These are phyloP conservation scores for Camellia lanceoleosa DNA, from an alignment of 148 eudicot genomes.

Conservation along the genomic window DNA sequence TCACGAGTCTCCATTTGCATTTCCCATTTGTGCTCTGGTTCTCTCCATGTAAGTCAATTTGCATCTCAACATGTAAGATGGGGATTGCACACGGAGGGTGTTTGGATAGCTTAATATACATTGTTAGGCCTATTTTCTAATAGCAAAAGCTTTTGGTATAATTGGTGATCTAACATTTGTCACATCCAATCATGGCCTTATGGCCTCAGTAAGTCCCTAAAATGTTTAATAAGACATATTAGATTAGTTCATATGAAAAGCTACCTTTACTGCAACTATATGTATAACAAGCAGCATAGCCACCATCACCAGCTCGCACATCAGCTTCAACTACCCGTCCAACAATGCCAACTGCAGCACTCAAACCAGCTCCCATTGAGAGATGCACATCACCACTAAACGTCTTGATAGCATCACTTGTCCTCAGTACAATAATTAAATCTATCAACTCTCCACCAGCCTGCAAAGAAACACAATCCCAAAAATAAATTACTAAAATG, in stretches of 20 bases:
- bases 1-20: no score
- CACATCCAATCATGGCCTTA: background rate
- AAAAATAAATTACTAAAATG: background rate
- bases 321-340: no score
- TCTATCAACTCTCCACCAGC: constrained; percentile 88
- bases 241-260: background rate
- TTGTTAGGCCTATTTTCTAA: no score
- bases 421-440: constrained; percentile 72
- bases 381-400: constrained; percentile 69
- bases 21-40: no score
- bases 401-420: constrained; percentile 67
- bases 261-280: background rate
- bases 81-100: no score
- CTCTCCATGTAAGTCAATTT: no score
- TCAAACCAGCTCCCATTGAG: constrained; percentile 64
- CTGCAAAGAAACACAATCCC: constrained; percentile 28
- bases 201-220: background rate
- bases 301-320: no score
- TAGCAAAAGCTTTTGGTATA: no score
- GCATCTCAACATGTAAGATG: no score
- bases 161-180: no score
- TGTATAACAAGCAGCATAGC: no score
- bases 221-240: background rate
- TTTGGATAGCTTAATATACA: no score
- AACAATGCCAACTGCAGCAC: constrained; percentile 29